Percentiles rank a stretch among this genome's conserved stretches.
These are phyloP conservation scores for Cryphonectria japonica DNA, from an alignment of 2,329 filamentous ascomycete species.

Conservation along the genomic window DNA sequence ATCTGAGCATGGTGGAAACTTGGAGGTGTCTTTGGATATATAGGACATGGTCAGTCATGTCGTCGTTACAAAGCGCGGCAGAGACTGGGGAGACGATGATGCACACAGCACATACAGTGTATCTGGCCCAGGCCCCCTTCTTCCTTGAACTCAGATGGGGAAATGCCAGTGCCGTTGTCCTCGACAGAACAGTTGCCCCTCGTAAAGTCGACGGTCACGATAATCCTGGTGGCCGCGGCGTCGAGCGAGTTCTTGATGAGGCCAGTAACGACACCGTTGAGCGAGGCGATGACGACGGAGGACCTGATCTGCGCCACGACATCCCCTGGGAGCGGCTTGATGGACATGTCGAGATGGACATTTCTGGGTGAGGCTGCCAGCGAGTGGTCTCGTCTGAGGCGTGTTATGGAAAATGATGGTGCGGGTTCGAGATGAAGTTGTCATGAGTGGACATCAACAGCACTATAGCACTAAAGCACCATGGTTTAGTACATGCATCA, in stretches of 20 bases:
- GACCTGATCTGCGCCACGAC: slow-evolving; percentile 82
- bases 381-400: not conserved
- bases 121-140: slow-evolving; percentile 72
- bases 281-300: slow-evolving; percentile 75
- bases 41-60: slow-evolving; percentile 4
- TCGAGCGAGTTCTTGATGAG: slow-evolving; percentile 86
- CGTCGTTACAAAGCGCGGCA: slow-evolving; percentile 23
- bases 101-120: slow-evolving; percentile 63
- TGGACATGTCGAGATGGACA: slow-evolving; percentile 54
- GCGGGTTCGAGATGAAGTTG: not conserved
- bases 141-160: slow-evolving; percentile 70
- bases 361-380: slow-evolving; percentile 13
- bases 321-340: slow-evolving; percentile 69
- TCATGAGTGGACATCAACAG: not conserved
- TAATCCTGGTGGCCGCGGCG: slow-evolving; percentile 70
- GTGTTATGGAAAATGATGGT: not conserved
- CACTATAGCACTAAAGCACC: not conserved
- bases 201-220: slow-evolving; percentile 72
- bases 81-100: slow-evolving; percentile 17
- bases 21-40: slow-evolving; percentile 72
- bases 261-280: slow-evolving; percentile 72
- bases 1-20: slow-evolving; percentile 51
- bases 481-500: not conserved
- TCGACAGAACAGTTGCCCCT: slow-evolving; percentile 79
- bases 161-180: slow-evolving; percentile 83